Evolutionary conservation across 495 filamentous ascomycete genomes (phyloP).

Genomic region (Aspergillus steynii): DNA sequence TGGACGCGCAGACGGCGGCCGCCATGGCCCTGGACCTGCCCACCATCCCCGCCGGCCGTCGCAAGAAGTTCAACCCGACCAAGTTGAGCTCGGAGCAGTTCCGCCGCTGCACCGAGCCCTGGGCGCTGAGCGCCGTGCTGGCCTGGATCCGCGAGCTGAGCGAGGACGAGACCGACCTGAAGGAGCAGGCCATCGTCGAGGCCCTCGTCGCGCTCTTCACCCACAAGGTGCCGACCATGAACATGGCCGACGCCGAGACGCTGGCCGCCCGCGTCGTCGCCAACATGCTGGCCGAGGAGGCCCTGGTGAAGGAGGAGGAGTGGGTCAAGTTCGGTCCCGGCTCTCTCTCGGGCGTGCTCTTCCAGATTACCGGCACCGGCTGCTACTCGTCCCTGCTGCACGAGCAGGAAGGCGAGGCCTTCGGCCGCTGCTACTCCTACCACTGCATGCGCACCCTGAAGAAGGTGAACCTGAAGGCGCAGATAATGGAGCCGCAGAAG

Average conservation of each 20-base stretch:
- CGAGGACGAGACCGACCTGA: constrained; percentile 81
- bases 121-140: constrained; percentile 88
- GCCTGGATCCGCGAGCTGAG: constrained; percentile 85
- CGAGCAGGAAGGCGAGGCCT: constrained; percentile 60
- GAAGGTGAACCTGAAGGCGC: constrained; percentile 82
- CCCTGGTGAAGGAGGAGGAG: constrained; percentile 87
- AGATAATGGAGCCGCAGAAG: constrained; percentile 65
- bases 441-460: constrained; percentile 93
- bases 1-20: constrained; percentile 37
- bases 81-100: constrained; percentile 84
- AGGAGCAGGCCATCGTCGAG: constrained; percentile 77
- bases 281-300: constrained; percentile 77
- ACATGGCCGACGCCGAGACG: constrained; percentile 92
- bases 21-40: constrained; percentile 67
- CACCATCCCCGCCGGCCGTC: constrained; percentile 65
- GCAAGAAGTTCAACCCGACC: constrained; percentile 81
- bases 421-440: constrained; percentile 85
- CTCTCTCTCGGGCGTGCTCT: constrained; percentile 80
- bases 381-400: constrained; percentile 89
- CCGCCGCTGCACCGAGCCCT: constrained; percentile 83
- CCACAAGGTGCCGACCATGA: constrained; percentile 97
- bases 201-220: constrained; percentile 90
- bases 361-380: constrained; percentile 88
- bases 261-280: constrained; percentile 76
- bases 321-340: constrained; percentile 91